These are phyloP conservation scores for Coemansia sp. DNA, from an alignment of 192 early-diverging fungal genomes.

Conservation along the genomic window DNA sequence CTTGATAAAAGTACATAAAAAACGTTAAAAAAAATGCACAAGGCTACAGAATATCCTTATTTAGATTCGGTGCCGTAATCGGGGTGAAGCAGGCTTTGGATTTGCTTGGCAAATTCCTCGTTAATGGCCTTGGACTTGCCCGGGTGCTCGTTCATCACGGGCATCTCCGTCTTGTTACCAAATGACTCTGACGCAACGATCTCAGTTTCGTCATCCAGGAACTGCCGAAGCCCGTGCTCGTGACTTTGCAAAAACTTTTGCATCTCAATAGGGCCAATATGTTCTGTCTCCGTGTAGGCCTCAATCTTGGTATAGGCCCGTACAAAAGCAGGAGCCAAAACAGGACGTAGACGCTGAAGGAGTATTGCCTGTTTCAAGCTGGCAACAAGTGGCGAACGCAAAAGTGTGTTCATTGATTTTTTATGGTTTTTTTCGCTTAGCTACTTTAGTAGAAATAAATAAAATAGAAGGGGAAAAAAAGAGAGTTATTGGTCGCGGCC, in stretches of 20 bases:
- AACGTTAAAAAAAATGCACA: not conserved
- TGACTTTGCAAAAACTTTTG: constrained; percentile 35
- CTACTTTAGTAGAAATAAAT: no score
- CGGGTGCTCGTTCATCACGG: not conserved
- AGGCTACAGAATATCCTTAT: not conserved
- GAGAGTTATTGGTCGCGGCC: no score
- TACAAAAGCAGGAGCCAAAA: not conserved
- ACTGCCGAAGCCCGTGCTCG: constrained; percentile 29
- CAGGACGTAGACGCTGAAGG: not conserved
- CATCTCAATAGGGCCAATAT: constrained; percentile 35
- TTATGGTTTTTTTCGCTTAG: no score
- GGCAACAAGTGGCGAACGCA: no score
- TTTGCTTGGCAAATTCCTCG: constrained; percentile 46
- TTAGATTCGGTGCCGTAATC: constrained; percentile 22
- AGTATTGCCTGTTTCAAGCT: not conserved
- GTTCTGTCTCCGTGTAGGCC: constrained; percentile 13
- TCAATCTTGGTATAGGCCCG: constrained; percentile 29
- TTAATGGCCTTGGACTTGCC: constrained; percentile 24
- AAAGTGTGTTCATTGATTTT: no score
- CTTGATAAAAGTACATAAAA: not conserved
- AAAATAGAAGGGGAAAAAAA: no score
- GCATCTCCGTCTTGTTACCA: constrained; percentile 1
- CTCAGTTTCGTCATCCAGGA: constrained; percentile 35
- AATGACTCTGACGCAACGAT: constrained; percentile 36
- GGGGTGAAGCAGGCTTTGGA: constrained; percentile 31